Conservation (phyloP, 331 rosid genomes). For the Malus hybrid region DNA sequence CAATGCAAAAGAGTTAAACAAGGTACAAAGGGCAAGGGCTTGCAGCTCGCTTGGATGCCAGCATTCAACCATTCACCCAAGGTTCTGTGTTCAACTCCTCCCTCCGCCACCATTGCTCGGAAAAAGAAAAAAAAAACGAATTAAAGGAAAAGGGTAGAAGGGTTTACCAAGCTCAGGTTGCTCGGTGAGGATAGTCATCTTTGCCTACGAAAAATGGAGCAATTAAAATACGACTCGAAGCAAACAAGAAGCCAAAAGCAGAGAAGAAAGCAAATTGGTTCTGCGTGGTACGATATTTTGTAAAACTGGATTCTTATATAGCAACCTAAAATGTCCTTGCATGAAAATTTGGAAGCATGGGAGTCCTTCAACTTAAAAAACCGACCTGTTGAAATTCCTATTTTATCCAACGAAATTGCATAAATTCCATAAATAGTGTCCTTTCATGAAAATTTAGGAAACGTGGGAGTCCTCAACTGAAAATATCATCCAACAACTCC, state of each 20-base stretch:
- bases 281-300: background rate
- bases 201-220: background rate
- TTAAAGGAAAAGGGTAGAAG: background rate
- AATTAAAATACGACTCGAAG: background rate
- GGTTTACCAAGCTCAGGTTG: conserved; percentile 35
- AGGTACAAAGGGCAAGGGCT: background rate
- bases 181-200: conserved; percentile 58
- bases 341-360: conserved; percentile 18
- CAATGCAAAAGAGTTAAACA: background rate
- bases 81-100: background rate
- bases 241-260: background rate
- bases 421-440: conserved; percentile 6
- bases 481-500: conserved; percentile 13
- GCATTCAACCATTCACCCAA: background rate
- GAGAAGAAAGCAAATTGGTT: background rate
- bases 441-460: conserved; percentile 29
- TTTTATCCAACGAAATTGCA: conserved; percentile 1
- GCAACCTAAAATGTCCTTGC: conserved; percentile 26
- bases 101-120: no score
- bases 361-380: conserved; percentile 50
- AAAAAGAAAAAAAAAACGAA: no score
- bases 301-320: conserved; percentile 29
- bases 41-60: background rate
- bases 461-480: conserved; percentile 43
- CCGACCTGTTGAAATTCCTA: background rate